A percentile compares a stretch with the other conserved stretches of the same genome.
phyloP scores from a whole-genome alignment of 805 yeast genomes.

The Pichia thaimueangensis region DNA sequence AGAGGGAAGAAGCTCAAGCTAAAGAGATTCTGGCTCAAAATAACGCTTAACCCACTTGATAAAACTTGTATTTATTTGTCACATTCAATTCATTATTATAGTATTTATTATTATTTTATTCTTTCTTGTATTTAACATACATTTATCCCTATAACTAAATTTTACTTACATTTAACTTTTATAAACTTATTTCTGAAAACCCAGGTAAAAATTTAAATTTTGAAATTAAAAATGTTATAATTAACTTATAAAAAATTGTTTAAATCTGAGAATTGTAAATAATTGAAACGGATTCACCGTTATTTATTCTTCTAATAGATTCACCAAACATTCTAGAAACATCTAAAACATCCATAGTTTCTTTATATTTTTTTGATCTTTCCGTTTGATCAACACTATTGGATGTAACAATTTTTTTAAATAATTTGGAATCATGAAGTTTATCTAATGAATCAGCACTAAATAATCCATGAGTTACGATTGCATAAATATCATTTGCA shows the following conservation, averaged over 20 bases:
- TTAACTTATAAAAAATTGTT: not conserved
- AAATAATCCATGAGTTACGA: conserved; percentile 89
- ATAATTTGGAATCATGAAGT: conserved; percentile 49
- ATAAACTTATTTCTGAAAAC: too few species aligned
- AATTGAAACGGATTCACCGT: conserved; percentile 94
- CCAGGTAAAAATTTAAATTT: not conserved
- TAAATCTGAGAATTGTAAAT: conserved; percentile 79
- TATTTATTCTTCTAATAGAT: conserved; percentile 91
- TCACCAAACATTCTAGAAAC: conserved; percentile 87
- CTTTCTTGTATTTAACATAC: too few species aligned
- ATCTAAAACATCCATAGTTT: conserved; percentile 69
- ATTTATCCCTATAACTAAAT: too few species aligned
- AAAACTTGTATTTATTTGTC: not conserved
- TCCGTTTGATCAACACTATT: conserved; percentile 84
- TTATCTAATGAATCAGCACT: conserved; percentile 84
- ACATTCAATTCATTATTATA: too few species aligned
- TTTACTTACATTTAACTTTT: too few species aligned
- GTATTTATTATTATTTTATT: too few species aligned
- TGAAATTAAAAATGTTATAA: not conserved
- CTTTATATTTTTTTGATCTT: conserved; percentile 32
- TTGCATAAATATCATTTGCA: conserved; percentile 76
- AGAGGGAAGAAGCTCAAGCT: conserved; percentile 8
- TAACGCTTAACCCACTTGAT: not conserved
- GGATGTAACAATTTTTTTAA: conserved; percentile 83
- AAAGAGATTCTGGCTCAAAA: conserved; percentile 6